Percentiles rank a stretch among this genome's conserved stretches.
Evolutionary conservation across 768 basidiomycete genomes (phyloP).

Genomic region (Boletus rubescentipes): DNA sequence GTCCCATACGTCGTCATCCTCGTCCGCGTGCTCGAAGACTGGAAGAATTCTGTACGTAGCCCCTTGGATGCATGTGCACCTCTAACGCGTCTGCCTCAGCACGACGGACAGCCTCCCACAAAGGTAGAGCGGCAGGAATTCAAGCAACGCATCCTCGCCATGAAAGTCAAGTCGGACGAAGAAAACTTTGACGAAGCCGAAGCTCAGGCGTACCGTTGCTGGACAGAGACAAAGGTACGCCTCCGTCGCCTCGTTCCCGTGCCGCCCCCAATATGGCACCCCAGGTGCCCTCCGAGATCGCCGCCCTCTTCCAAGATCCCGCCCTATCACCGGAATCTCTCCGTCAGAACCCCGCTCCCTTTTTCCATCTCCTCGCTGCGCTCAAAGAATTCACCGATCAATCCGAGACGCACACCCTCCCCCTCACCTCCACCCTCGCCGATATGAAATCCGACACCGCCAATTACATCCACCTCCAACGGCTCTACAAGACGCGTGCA

Average conservation of each 20-base stretch:
- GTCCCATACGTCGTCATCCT: slow-evolving; percentile 90
- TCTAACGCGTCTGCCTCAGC: slow-evolving; percentile 40
- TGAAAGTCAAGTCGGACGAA: slow-evolving; percentile 79
- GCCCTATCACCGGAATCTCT: slow-evolving; percentile 43
- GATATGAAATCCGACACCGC: slow-evolving; percentile 94
- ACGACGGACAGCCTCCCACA: slow-evolving; percentile 57
- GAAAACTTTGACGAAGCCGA: slow-evolving; percentile 98
- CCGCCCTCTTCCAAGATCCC: slow-evolving; percentile 61
- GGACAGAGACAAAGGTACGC: slow-evolving; percentile 52
- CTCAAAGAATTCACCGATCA: slow-evolving; percentile 62
- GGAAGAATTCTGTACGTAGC: slow-evolving; percentile 70
- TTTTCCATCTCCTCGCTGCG: slow-evolving; percentile 78
- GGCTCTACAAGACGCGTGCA: slow-evolving; percentile 77
- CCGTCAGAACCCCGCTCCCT: slow-evolving; percentile 54
- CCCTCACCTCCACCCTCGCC: slow-evolving; percentile 83
- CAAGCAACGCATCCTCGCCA: slow-evolving; percentile 60
- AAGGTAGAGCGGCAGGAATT: slow-evolving; percentile 74
- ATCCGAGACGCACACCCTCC: slow-evolving; percentile 61
- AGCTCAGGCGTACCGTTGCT: slow-evolving; percentile 81
- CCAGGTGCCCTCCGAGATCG: slow-evolving; percentile 68
- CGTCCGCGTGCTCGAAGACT: slow-evolving; percentile 76
- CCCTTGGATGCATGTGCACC: not conserved
- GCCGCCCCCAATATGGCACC: not conserved
- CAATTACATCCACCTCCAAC: slow-evolving; percentile 82
- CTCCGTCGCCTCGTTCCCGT: too few relatives aligned